Evolutionary conservation across 176 grass and related monocot species (phyloP).

Genomic region (Triticum urartu): DNA sequence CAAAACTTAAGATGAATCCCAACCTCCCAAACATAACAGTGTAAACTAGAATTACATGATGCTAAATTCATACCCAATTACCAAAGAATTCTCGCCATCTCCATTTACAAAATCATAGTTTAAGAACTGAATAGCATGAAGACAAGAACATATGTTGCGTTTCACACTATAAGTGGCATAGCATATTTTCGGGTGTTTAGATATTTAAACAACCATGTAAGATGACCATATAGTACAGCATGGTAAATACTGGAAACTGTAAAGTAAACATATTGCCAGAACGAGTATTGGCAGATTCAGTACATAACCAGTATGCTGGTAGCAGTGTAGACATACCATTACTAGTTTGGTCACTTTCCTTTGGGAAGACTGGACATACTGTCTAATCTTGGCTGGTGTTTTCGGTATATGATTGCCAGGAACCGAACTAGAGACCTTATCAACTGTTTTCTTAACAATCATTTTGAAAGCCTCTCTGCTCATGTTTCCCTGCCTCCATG

Average conservation of each 20-base stretch:
- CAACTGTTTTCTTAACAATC: conserved; percentile 97
- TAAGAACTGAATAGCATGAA: no score
- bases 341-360: conserved; percentile 94
- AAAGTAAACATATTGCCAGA: conserved; percentile 26
- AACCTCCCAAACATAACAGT: no score
- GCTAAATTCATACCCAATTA: no score
- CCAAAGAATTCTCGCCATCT: no score
- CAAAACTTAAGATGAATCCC: no score
- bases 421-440: conserved; percentile 85
- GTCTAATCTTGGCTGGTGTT: conserved; percentile 79
- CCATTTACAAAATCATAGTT: no score
- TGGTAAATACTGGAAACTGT: neutral
- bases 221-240: conserved; percentile 5
- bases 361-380: conserved; percentile 85
- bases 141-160: neutral
- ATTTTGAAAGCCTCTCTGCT: conserved; percentile 96
- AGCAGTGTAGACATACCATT: conserved; percentile 68
- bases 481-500: conserved; percentile 96
- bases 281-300: conserved; percentile 35
- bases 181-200: conserved; percentile 9
- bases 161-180: conserved; percentile 20
- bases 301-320: conserved; percentile 10
- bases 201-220: conserved; percentile 6
- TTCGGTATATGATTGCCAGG: conserved; percentile 81
- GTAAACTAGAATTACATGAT: no score